Evolutionary conservation across 1,284 basidiomycete genomes (phyloP).

Genomic region (Rhodotorula sp.): DNA sequence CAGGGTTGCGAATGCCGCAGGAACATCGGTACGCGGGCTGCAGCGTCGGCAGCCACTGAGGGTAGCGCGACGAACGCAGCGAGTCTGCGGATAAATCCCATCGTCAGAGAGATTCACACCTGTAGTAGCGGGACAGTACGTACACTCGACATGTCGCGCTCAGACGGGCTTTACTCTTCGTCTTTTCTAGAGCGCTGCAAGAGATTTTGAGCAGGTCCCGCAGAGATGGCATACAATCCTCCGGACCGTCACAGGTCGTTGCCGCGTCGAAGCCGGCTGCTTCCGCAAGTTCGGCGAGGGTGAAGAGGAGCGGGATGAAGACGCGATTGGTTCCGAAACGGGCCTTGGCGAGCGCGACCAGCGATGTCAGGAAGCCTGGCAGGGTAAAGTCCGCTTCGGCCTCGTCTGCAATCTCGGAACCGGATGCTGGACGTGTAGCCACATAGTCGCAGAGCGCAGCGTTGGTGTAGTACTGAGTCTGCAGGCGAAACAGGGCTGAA

Average conservation of each 20-base stretch:
- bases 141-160: constrained; percentile 77
- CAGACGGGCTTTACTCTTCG: constrained; percentile 77
- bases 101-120: no score
- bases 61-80: constrained; percentile 62
- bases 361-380: constrained; percentile 57
- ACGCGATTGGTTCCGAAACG: constrained; percentile 64
- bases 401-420: constrained; percentile 25
- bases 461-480: constrained; percentile 49
- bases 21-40: constrained; percentile 59
- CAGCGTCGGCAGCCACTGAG: constrained; percentile 55
- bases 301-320: constrained; percentile 54
- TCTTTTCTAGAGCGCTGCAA: constrained; percentile 60
- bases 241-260: not conserved
- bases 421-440: constrained; percentile 55
- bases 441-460: constrained; percentile 62
- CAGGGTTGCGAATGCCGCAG: constrained; percentile 73
- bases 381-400: constrained; percentile 52
- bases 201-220: constrained; percentile 56
- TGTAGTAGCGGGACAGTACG: constrained; percentile 36
- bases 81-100: constrained; percentile 52
- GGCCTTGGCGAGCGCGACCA: constrained; percentile 57
- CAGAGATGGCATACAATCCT: constrained; percentile 37
- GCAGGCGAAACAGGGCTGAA: constrained; percentile 13
- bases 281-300: constrained; percentile 21
- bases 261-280: constrained; percentile 11